phyloP scores from a whole-genome alignment of 202 grass and related monocot genomes.

The Tripidium arundinaceum region DNA sequence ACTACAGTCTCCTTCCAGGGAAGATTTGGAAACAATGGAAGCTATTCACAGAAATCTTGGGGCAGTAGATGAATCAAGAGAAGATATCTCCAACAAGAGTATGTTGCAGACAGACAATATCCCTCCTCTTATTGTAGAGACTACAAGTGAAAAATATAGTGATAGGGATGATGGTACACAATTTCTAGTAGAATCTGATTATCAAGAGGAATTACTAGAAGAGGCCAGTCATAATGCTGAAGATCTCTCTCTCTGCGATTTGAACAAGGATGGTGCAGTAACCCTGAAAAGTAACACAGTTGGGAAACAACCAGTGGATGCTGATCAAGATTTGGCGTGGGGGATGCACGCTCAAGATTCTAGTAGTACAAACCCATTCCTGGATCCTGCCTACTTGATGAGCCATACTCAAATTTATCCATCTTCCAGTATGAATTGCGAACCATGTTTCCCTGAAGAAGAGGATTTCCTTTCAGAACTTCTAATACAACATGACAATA shows the following conservation, averaged over 20 bases:
- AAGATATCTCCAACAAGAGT: slow-evolving; percentile 38
- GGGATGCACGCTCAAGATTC: slow-evolving; percentile 42
- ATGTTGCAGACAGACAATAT: slow-evolving; percentile 17
- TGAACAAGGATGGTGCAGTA: slow-evolving; percentile 28
- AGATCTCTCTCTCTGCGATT: slow-evolving; percentile 19
- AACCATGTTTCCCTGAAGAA: slow-evolving; percentile 40
- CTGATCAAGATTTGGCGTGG: slow-evolving; percentile 17
- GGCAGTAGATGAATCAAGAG: slow-evolving; percentile 45
- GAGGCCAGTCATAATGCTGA: slow-evolving; percentile 18
- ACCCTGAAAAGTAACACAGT: slow-evolving; percentile 17
- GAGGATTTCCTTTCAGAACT: slow-evolving; percentile 51
- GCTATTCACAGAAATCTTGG: slow-evolving; percentile 35
- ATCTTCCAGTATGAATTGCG: slow-evolving; percentile 9
- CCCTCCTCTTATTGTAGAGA: slow-evolving; percentile 12
- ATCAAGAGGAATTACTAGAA: slow-evolving; percentile 38
- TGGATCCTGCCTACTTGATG: slow-evolving; percentile 35
- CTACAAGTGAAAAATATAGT: slow-evolving; percentile 29
- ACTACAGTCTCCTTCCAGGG: slow-evolving; percentile 19
- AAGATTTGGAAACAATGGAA: slow-evolving; percentile 26
- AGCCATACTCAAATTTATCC: slow-evolving; percentile 28
- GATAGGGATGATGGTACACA: slow-evolving; percentile 27
- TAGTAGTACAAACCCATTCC: slow-evolving; percentile 43
- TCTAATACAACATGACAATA: slow-evolving; percentile 34
- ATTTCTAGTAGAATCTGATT: slow-evolving; percentile 28
- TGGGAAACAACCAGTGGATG: slow-evolving; percentile 31